Conservation (phyloP, 768 basidiomycete genomes). For the Boletus rubroflammeus region DNA sequence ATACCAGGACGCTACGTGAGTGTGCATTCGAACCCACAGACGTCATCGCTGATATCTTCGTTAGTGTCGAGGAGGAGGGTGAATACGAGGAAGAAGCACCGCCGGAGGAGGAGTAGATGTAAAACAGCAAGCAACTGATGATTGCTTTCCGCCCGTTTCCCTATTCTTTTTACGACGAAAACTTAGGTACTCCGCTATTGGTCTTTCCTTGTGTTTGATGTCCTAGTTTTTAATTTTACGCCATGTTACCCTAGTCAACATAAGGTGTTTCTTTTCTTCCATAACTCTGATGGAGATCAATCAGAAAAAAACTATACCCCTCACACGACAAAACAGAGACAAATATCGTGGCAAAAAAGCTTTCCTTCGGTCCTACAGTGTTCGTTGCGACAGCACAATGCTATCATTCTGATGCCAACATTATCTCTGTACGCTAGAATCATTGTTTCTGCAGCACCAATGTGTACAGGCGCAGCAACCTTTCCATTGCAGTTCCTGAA, state of each 20-base stretch:
- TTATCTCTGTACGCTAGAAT: neutral
- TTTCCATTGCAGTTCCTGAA: conserved; percentile 31
- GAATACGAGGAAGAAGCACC: conserved; percentile 82
- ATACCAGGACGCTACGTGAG: conserved; percentile 91
- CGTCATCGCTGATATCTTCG: conserved; percentile 11
- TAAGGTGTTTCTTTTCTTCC: conserved; percentile 13
- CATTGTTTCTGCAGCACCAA: conserved; percentile 18
- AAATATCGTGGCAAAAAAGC: neutral
- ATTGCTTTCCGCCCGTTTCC: conserved; percentile 15
- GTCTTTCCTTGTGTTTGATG: conserved; percentile 29
- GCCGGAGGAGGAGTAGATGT: conserved; percentile 53
- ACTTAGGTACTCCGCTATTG: conserved; percentile 36
- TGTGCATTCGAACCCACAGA: conserved; percentile 14
- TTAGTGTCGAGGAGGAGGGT: conserved; percentile 79
- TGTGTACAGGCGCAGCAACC: conserved; percentile 33
- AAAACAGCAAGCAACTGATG: conserved; percentile 22
- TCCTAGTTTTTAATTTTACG: conserved; percentile 31
- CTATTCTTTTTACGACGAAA: conserved; percentile 30
- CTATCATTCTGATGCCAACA: neutral
- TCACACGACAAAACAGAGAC: conserved; percentile 4
- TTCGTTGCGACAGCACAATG: neutral
- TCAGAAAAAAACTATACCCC: neutral
- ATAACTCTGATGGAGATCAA: neutral
- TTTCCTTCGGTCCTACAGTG: neutral
- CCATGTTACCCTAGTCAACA: conserved; percentile 31